phyloP scores from a whole-genome alignment of 2,329 filamentous ascomycete species.

The Arthroderma uncinatum region DNA sequence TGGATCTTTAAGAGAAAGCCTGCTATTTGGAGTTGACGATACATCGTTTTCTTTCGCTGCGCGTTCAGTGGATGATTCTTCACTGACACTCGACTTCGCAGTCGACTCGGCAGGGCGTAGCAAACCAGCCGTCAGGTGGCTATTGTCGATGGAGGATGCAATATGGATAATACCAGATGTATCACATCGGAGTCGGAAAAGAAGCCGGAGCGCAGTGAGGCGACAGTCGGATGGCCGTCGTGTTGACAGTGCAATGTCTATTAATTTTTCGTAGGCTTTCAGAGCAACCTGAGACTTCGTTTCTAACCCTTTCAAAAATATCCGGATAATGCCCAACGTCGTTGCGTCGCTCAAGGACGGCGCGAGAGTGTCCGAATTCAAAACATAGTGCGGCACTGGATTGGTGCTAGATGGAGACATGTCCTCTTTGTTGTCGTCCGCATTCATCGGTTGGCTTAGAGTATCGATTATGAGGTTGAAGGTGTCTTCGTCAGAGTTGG shows the following conservation, averaged over 20 bases:
- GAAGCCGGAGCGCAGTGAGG: constrained; percentile 61
- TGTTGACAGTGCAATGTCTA: constrained; percentile 51
- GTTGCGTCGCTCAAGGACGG: constrained; percentile 49
- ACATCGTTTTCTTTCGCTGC: constrained; percentile 28
- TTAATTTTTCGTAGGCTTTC: constrained; percentile 50
- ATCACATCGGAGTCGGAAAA: constrained; percentile 76
- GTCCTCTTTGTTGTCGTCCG: constrained; percentile 25
- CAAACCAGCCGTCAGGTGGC: constrained; percentile 59
- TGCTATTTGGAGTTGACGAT: constrained; percentile 20
- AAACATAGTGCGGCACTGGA: constrained; percentile 23
- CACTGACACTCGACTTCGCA: constrained; percentile 33
- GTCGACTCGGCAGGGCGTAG: constrained; percentile 50
- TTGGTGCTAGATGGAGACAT: constrained; percentile 33
- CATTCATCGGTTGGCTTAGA: constrained; percentile 27
- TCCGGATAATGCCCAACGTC: constrained; percentile 57
- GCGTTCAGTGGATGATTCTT: constrained; percentile 32
- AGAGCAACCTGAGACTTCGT: constrained; percentile 53
- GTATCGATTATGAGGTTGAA: constrained; percentile 27
- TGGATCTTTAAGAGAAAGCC: constrained; percentile 24
- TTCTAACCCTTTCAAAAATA: constrained; percentile 66
- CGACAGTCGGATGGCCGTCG: constrained; percentile 57
- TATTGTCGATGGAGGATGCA: constrained; percentile 57
- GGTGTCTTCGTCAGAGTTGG: constrained; percentile 21
- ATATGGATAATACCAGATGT: constrained; percentile 67
- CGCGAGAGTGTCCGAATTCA: constrained; percentile 23